Percentiles rank a stretch among this genome's conserved stretches.
Conservation (phyloP, 2,329 filamentous ascomycete genomes). For the Ophiostoma sp. region DNA sequence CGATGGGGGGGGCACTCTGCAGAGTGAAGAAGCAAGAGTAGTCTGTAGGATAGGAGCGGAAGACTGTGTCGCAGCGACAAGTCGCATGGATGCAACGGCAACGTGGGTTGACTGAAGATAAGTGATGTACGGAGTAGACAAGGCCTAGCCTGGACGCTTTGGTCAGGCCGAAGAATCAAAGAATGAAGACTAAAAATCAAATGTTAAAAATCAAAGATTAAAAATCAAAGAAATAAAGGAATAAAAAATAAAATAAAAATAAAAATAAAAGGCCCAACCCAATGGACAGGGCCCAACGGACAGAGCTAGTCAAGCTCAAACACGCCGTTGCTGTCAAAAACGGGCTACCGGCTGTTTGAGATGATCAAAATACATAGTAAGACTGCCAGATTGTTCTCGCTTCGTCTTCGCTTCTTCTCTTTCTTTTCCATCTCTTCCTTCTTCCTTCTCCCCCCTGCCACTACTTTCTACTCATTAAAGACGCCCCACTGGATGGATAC, state of each 20-base stretch:
- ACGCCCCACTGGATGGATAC: neutral
- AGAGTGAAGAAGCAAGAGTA: neutral
- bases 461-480: neutral
- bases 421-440: neutral
- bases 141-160: neutral
- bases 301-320: slow-evolving; percentile 7
- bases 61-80: neutral
- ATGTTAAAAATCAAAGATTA: no score
- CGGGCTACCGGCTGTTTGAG: neutral
- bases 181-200: neutral
- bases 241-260: no score
- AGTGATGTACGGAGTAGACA: neutral
- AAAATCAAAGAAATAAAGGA: neutral
- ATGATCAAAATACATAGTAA: slow-evolving; percentile 4
- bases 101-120: neutral
- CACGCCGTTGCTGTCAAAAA: slow-evolving; percentile 9
- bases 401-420: neutral
- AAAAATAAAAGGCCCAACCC: neutral
- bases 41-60: no score
- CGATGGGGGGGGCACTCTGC: no score
- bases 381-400: neutral
- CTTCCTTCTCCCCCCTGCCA: neutral
- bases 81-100: neutral
- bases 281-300: no score
- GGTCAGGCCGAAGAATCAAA: neutral